Conservation (phyloP, 345 rosid genomes). For the Citrus sp. region DNA sequence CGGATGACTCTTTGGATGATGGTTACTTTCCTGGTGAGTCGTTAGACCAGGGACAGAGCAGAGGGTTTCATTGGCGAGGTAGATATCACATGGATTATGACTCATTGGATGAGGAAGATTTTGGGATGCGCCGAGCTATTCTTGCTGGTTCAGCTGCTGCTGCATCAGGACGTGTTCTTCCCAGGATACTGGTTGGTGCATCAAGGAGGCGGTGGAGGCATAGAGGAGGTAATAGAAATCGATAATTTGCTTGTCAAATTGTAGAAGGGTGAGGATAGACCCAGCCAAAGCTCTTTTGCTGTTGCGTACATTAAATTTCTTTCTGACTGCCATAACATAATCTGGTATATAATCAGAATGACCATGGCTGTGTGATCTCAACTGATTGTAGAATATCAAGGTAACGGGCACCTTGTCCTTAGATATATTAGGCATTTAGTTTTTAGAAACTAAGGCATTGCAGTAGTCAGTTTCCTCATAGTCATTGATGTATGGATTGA, state of each 20-base stretch:
- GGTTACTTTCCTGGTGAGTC: constrained; percentile 38
- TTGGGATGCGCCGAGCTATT: constrained; percentile 26
- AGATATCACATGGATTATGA: constrained; percentile 35
- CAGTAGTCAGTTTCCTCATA: neutral
- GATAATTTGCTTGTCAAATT: constrained; percentile 18
- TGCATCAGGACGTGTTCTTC: constrained; percentile 28
- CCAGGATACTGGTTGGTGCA: constrained; percentile 32
- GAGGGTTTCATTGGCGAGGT: constrained; percentile 22
- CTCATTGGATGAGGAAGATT: constrained; percentile 40
- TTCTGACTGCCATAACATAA: neutral
- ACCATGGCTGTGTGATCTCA: neutral
- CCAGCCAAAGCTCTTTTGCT: neutral
- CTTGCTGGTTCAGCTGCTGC: constrained; percentile 37
- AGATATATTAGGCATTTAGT: neutral
- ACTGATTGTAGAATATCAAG: neutral
- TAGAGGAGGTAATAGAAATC: constrained; percentile 39
- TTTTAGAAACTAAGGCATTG: neutral
- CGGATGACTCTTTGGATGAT: constrained; percentile 53
- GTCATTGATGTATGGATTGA: constrained; percentile 1
- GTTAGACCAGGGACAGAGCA: constrained; percentile 27
- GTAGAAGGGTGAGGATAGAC: neutral
- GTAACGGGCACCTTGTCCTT: neutral
- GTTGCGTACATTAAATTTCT: neutral
- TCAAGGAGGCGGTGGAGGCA: constrained; percentile 44
- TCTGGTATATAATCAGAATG: neutral